phyloP scores from a whole-genome alignment of 768 basidiomycete genomes.

The Podaxis rugospora region DNA sequence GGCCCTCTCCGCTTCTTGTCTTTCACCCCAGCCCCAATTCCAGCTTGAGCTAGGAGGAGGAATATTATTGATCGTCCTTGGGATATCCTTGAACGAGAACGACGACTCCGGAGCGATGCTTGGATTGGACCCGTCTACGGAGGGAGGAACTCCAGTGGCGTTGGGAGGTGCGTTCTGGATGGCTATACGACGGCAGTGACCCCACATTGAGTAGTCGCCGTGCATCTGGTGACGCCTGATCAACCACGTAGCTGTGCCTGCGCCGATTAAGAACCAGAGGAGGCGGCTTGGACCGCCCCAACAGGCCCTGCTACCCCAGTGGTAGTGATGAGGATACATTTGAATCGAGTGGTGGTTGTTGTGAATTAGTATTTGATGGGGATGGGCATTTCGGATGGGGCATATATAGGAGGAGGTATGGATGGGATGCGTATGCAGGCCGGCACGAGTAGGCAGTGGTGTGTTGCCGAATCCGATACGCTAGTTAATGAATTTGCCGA shows the following conservation, averaged over 20 bases:
- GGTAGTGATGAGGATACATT: conserved; percentile 2
- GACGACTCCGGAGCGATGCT: conserved; percentile 4
- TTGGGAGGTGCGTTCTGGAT: conserved; percentile 7
- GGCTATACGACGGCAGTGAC: conserved; percentile 25
- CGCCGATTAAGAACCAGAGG: conserved; percentile 68
- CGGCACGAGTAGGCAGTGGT: not conserved
- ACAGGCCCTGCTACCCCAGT: conserved; percentile 4
- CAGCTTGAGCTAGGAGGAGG: conserved; percentile 15
- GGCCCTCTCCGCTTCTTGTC: conserved; percentile 32
- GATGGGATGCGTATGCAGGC: not conserved
- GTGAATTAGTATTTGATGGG: not conserved
- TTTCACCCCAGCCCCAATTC: conserved; percentile 16
- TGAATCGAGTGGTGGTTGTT: not conserved
- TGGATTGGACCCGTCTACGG: conserved; percentile 6
- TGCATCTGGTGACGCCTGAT: conserved; percentile 35
- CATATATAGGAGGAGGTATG: not conserved
- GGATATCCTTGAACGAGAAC: conserved; percentile 17
- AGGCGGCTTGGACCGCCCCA: conserved; percentile 48
- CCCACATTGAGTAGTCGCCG: conserved; percentile 19
- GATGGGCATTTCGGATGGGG: not conserved
- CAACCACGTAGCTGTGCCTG: conserved; percentile 35
- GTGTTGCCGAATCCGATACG: not conserved
- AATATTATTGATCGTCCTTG: conserved; percentile 24
- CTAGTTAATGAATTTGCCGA: too few species aligned
- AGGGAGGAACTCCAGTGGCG: conserved; percentile 4